A percentile compares a stretch with the other conserved stretches of the same genome.
Evolutionary conservation across 768 basidiomycete genomes (phyloP).

Genomic region (Floccularia luteovirens): DNA sequence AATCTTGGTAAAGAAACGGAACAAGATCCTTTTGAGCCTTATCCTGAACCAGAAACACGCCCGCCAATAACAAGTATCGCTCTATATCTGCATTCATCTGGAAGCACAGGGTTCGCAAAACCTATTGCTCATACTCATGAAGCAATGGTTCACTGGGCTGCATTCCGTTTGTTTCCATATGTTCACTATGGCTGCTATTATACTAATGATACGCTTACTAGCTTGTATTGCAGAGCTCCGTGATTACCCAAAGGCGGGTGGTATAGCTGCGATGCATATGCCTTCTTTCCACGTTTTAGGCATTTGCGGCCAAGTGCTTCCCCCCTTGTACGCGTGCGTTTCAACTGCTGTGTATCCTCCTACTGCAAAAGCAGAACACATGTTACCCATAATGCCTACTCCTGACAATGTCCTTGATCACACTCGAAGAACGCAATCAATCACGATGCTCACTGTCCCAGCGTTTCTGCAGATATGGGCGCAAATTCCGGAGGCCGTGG

Average conservation of each 20-base stretch:
- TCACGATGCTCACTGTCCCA: slow-evolving; percentile 18
- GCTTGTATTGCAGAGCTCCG: slow-evolving; percentile 15
- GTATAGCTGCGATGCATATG: slow-evolving; percentile 16
- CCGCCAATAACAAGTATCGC: slow-evolving; percentile 7
- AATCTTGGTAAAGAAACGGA: slow-evolving; percentile 17
- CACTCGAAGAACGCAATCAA: slow-evolving; percentile 10
- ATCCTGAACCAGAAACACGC: not conserved
- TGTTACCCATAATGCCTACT: slow-evolving; percentile 23
- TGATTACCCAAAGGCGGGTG: slow-evolving; percentile 7
- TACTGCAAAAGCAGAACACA: slow-evolving; percentile 5
- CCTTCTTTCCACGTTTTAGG: slow-evolving; percentile 24
- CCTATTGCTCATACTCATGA: slow-evolving; percentile 15
- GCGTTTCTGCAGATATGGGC: slow-evolving; percentile 17
- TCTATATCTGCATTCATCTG: slow-evolving; percentile 30
- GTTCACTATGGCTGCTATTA: slow-evolving; percentile 9
- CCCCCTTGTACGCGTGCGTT: slow-evolving; percentile 8
- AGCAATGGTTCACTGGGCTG: slow-evolving; percentile 13
- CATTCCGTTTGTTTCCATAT: slow-evolving; percentile 13
- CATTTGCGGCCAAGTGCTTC: slow-evolving; percentile 11
- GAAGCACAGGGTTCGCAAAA: slow-evolving; percentile 28
- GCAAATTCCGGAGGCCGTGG: slow-evolving; percentile 11
- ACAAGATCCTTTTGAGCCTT: slow-evolving; percentile 9
- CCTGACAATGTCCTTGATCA: slow-evolving; percentile 22
- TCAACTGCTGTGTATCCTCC: slow-evolving; percentile 16
- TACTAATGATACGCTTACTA: too few species aligned